phyloP scores from a whole-genome alignment of 2,329 filamentous ascomycete species.

The Byssochlamys sp. region DNA sequence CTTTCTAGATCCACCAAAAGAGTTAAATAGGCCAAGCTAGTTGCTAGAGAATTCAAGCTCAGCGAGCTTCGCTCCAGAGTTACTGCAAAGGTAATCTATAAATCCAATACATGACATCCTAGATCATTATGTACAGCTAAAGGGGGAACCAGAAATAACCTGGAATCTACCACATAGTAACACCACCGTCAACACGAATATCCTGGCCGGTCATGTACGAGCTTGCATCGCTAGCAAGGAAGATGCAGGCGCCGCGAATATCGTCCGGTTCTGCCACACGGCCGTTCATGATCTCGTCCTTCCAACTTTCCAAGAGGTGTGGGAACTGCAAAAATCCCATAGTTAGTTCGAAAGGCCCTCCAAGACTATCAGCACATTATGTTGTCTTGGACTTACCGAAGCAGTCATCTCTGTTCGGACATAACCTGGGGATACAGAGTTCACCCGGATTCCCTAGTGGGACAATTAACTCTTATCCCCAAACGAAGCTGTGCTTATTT shows the following conservation, averaged over 20 bases:
- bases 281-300: conserved; percentile 41
- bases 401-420: conserved; percentile 26
- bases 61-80: too few relatives aligned
- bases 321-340: conserved; percentile 25
- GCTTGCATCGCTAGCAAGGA: conserved; percentile 41
- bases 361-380: background rate
- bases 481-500: background rate
- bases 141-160: background rate
- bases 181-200: conserved; percentile 39
- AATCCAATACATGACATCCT: too few relatives aligned
- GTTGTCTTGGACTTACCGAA: conserved; percentile 12
- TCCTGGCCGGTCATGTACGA: conserved; percentile 38
- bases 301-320: conserved; percentile 41
- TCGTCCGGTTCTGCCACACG: conserved; percentile 42
- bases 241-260: conserved; percentile 41
- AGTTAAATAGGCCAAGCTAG: too few relatives aligned
- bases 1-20: too few relatives aligned
- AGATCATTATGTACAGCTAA: too few relatives aligned
- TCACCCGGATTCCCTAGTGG: conserved; percentile 33
- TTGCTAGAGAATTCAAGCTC: too few relatives aligned
- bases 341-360: background rate
- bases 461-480: conserved; percentile 2
- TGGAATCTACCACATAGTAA: conserved; percentile 26
- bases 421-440: conserved; percentile 35
- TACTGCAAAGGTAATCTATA: too few relatives aligned